Base-by-base conservation (phyloP, 2,329 filamentous ascomycete genomes). In the Huntiella decipiens region DNA sequence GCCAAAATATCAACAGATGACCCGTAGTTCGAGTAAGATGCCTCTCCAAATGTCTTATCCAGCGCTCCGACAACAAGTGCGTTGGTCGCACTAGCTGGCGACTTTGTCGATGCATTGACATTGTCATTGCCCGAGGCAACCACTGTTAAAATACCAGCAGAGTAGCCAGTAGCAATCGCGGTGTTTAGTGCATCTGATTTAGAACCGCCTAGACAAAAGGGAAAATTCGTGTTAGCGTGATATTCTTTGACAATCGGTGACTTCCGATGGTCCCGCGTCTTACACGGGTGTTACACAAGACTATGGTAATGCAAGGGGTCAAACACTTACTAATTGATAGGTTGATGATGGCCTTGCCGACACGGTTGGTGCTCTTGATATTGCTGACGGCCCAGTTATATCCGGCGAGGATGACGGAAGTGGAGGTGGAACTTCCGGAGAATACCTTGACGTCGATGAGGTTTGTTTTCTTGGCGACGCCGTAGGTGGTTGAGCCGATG, bases 361-460 rank as follows among this genome's bases (percentile, higher is more conserved):
- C 50, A 2, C 56, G 54, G 5, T 52, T 54, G 13, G 53, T 55
- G 7, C 51, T 47, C 12, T 15, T 12, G 8, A 61, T 58, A 42
- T 63, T 59, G 6, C 56, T 54, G 1, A 59, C 56, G 0, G 58
- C 60, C 60, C 60, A 63, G 43, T 57, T 55, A 4, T 55, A 57
- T 3, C 58, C 60, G 1, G 53, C 53, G 4, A 64, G 51, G n/a
- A 61, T 51, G 13, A 53, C 49, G 0, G 58, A 56, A 11, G 56
- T 60, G 43, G 54, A 49, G 12, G 43, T 36, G 38, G 46, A 6
- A 13, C 28, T 36, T 16, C 54, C 56, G 36, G 58, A 56, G 43
- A 69, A 62, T 31, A 70, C 65, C 58, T 70, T 69, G 49, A 68
- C 63, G 19, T 62, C 62, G 13, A 68, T 53, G 5, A 70, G 51